A percentile compares a stretch with the other conserved stretches of the same genome.
phyloP scores from a whole-genome alignment of 2,329 filamentous ascomycete species.

The Salinomyces thailandicus region DNA sequence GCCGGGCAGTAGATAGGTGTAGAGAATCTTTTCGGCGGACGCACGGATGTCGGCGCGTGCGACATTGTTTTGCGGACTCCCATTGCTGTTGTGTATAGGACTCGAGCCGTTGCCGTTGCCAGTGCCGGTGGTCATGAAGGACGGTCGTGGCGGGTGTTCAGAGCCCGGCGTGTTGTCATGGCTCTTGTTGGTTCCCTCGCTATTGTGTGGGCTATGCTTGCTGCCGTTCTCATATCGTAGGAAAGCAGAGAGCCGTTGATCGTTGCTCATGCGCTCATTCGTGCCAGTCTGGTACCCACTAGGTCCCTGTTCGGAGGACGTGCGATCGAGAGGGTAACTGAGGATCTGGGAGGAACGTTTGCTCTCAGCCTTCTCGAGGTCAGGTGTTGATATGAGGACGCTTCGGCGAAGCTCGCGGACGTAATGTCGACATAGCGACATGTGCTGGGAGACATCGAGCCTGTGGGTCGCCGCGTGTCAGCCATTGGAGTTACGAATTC shows the following conservation, averaged over 20 bases:
- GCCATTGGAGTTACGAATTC: no score
- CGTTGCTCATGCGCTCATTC: slow-evolving; percentile 51
- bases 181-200: slow-evolving; percentile 28
- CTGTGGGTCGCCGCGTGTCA: slow-evolving; percentile 38
- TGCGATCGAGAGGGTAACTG: slow-evolving; percentile 41
- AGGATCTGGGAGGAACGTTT: slow-evolving; percentile 76
- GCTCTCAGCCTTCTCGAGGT: slow-evolving; percentile 65
- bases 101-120: slow-evolving; percentile 30
- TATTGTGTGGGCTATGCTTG: slow-evolving; percentile 39
- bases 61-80: slow-evolving; percentile 73
- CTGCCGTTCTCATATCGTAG: slow-evolving; percentile 50
- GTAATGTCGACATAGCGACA: slow-evolving; percentile 94
- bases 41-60: slow-evolving; percentile 82
- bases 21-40: slow-evolving; percentile 96
- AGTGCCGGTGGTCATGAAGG: slow-evolving; percentile 48
- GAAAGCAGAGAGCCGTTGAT: slow-evolving; percentile 85
- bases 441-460: slow-evolving; percentile 98
- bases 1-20: slow-evolving; percentile 89
- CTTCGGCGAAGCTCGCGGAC: slow-evolving; percentile 90
- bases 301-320: slow-evolving; percentile 25
- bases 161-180: slow-evolving; percentile 25
- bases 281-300: slow-evolving; percentile 23
- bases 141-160: slow-evolving; percentile 44
- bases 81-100: slow-evolving; percentile 53
- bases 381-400: slow-evolving; percentile 84